Evolutionary conservation across 345 rosid genomes (phyloP).

Genomic region (Lepidium africanum): DNA sequence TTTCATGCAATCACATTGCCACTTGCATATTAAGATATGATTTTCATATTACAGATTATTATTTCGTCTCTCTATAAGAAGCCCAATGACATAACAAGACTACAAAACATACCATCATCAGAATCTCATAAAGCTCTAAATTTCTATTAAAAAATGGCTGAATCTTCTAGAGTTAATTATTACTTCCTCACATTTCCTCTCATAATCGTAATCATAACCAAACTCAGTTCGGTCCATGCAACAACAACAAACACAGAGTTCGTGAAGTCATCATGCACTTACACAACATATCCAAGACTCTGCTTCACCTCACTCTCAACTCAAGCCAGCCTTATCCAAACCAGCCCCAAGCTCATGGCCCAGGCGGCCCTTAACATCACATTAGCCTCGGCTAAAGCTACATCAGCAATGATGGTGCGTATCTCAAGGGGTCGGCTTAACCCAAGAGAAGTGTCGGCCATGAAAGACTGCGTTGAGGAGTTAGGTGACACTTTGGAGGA

Average conservation of each 20-base stretch:
- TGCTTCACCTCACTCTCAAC: constrained; percentile 50
- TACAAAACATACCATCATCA: constrained; percentile 5
- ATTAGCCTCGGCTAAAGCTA: constrained; percentile 35
- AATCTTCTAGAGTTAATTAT: background rate
- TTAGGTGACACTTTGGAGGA: constrained; percentile 48
- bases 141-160: background rate
- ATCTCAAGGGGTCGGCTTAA: constrained; percentile 39
- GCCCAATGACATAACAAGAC: background rate
- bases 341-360: constrained; percentile 63
- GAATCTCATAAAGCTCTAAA: background rate
- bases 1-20: background rate
- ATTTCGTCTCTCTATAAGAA: background rate
- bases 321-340: constrained; percentile 51
- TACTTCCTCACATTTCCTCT: constrained; percentile 7
- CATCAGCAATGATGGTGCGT: constrained; percentile 35
- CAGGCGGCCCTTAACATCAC: constrained; percentile 60
- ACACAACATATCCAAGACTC: constrained; percentile 58
- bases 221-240: constrained; percentile 3
- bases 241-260: constrained; percentile 35
- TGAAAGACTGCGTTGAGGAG: constrained; percentile 65
- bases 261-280: constrained; percentile 48
- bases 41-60: background rate
- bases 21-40: background rate
- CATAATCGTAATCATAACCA: background rate
- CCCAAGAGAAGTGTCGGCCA: constrained; percentile 45